phyloP scores from a whole-genome alignment of 2,329 filamentous ascomycete species.

The Xenosphaeropsis pyriputrescens region DNA sequence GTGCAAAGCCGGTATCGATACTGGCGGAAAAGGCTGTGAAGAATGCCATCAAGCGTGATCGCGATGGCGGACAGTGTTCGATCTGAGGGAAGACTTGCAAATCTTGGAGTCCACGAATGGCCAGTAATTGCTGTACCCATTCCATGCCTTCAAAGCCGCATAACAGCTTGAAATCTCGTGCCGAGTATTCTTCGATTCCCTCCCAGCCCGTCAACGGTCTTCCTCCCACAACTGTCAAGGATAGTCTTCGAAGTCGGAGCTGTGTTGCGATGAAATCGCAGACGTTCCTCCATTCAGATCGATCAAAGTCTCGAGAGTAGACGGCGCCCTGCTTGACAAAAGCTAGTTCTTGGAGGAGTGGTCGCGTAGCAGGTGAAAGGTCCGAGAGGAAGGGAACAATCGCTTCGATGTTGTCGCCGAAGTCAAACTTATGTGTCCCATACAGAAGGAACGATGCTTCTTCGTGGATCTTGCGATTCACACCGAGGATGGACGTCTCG shows the following conservation, averaged over 20 bases:
- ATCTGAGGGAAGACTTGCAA: slow-evolving; percentile 37
- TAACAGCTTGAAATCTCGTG: slow-evolving; percentile 30
- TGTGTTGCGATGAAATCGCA: slow-evolving; percentile 29
- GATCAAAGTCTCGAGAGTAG: slow-evolving; percentile 37
- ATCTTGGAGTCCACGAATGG: slow-evolving; percentile 30
- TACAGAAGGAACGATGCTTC: slow-evolving; percentile 44
- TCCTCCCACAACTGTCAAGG: slow-evolving; percentile 39
- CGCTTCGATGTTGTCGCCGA: slow-evolving; percentile 43
- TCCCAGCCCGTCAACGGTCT: slow-evolving; percentile 32
- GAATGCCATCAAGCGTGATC: slow-evolving; percentile 37
- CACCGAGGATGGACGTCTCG: slow-evolving; percentile 29
- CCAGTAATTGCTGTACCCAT: slow-evolving; percentile 40
- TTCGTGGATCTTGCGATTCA: slow-evolving; percentile 31
- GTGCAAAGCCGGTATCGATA: slow-evolving; percentile 37
- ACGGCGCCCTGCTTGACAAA: slow-evolving; percentile 40
- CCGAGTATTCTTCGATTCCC: slow-evolving; percentile 26
- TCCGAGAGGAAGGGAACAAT: slow-evolving; percentile 43
- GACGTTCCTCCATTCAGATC: slow-evolving; percentile 36
- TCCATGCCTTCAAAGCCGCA: slow-evolving; percentile 34
- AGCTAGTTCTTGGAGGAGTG: slow-evolving; percentile 31
- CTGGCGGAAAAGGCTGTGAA: slow-evolving; percentile 46
- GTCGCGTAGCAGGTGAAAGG: slow-evolving; percentile 31
- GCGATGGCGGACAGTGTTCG: slow-evolving; percentile 35
- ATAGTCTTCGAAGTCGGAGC: slow-evolving; percentile 25
- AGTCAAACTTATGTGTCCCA: slow-evolving; percentile 38